Percentiles rank a stretch among this genome's conserved stretches.
These are phyloP conservation scores for Globisporangium alternatum DNA, from an alignment of 352 stramenopile genomes.

Conservation along the genomic window DNA sequence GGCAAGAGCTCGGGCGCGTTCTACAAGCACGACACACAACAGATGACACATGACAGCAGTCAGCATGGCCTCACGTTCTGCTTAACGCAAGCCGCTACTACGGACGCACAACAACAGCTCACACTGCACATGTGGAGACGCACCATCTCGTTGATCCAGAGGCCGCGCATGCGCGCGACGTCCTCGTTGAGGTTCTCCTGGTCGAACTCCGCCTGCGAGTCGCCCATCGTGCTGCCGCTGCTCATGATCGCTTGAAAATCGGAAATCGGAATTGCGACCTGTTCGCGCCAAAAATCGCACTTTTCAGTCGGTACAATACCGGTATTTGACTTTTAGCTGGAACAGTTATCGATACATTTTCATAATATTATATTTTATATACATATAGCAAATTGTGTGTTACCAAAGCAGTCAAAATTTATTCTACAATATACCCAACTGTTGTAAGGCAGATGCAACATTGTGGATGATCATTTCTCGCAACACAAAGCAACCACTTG, in stretches of 20 bases:
- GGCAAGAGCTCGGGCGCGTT: constrained; percentile 75
- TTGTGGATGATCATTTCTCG: too few species aligned
- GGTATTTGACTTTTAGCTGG: too few species aligned
- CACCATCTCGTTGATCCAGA: constrained; percentile 86
- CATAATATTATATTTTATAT: too few species aligned
- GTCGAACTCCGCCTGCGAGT: constrained; percentile 41
- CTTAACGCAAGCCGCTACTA: neutral
- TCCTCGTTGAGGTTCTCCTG: constrained; percentile 82
- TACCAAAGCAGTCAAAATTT: too few species aligned
- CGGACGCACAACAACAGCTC: neutral
- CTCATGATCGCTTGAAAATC: constrained; percentile 1
- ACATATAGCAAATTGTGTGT: too few species aligned
- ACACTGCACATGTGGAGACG: neutral
- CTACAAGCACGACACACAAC: constrained; percentile 22
- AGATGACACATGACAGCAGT: neutral
- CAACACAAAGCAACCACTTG: neutral
- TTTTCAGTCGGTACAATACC: neutral
- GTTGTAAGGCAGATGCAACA: too few species aligned
- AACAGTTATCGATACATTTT: too few species aligned
- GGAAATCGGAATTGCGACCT: neutral
- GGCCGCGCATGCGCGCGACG: constrained; percentile 54
- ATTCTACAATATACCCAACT: too few species aligned
- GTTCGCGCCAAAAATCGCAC: neutral
- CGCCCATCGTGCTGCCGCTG: constrained; percentile 11
- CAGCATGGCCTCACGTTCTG: neutral